Percentiles rank a stretch among this genome's conserved stretches.
Evolutionary conservation across 2,329 filamentous ascomycete species (phyloP).

Genomic region (Rachicladosporium sp.): DNA sequence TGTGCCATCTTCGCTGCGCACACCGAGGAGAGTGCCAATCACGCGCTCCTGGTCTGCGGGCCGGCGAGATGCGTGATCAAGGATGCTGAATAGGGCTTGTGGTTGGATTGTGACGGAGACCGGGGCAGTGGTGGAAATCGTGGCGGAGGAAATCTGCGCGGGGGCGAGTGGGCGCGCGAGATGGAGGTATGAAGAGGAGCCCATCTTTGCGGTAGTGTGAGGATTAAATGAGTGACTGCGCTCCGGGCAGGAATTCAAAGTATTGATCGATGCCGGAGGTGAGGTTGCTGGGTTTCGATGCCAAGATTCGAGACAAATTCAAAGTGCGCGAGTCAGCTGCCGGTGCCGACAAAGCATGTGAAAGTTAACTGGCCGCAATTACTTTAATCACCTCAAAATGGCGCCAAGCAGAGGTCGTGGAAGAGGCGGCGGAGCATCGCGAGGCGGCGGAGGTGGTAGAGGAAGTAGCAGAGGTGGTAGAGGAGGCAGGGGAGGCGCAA

Average conservation of each 20-base stretch:
- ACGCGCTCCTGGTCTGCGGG: constrained; percentile 89
- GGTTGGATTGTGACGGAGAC: constrained; percentile 91
- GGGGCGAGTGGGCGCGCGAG: constrained; percentile 85
- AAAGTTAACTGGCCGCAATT: no score
- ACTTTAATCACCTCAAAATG: constrained; percentile 8
- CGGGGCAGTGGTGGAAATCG: constrained; percentile 64
- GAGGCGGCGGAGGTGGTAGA: constrained; percentile 16
- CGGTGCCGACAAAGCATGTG: no score
- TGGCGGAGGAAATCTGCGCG: constrained; percentile 60
- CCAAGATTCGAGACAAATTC: no score
- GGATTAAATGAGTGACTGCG: constrained; percentile 1
- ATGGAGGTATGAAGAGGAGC: constrained; percentile 74
- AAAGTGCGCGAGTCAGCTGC: no score
- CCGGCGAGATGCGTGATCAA: constrained; percentile 86
- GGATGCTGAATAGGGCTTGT: constrained; percentile 60
- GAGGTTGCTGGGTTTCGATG: no score
- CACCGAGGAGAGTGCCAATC: constrained; percentile 88
- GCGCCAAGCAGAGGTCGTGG: constrained; percentile 18
- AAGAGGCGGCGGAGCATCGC: constrained; percentile 14
- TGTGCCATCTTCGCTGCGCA: constrained; percentile 88
- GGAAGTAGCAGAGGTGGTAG: constrained; percentile 15
- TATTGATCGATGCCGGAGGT: no score
- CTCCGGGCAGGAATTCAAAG: constrained; percentile 5
- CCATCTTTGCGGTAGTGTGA: constrained; percentile 16
- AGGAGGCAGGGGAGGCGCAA: constrained; percentile 10